Base-by-base conservation (phyloP, 768 basidiomycete genomes). In the Mycena albidolilacea region DNA sequence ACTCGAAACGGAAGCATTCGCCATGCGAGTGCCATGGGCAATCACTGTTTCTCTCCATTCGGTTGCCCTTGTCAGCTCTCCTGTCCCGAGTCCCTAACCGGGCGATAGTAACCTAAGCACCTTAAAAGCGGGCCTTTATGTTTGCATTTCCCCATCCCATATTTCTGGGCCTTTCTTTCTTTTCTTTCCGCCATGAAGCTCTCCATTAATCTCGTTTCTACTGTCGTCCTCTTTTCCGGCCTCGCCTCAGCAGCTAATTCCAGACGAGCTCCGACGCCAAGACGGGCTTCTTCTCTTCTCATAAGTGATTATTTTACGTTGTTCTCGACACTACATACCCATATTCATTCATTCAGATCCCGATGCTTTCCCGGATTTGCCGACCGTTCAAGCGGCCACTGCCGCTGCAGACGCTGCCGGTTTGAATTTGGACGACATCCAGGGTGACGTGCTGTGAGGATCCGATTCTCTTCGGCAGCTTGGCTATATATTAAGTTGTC, bases 401-500 rank as follows among this genome's bases (percentile, higher is more conserved):
- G 35, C 30, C 10, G 59, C 69, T 9, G 69, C 69, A 10, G 48
- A 12, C 48, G 23, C 54, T 0, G 69, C 46, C 14, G 63, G 63
- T 15, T n/a, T 70, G 17, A 70, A 86, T 72, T 82, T 87, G 54
- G 75, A 79, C 54, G 85, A 88, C 72, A 85, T 88, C 67, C 87
- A 87, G 73, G 85, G 85, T 39, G 87, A 87, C 71, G 84, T 88
- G 64, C 77, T 88, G 87, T 87, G 76, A 69, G 85, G 30, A 21
- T 15, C 21, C 38, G 6, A 59, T 23, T 3, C n/a, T 12, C 5
- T 7, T 10, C 0, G 14, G 23, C 4, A 3, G 5, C 1, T 23
- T 46, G 21, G 23, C 46, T 30, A 30, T 30, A 30, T 30, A 30
- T 63, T 23, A 61, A 46, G 35, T 10, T 46, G 11, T 30, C 21